These are phyloP conservation scores for Gelatoporia subvermispora DNA, from an alignment of 768 basidiomycete species.

Conservation along the genomic window DNA sequence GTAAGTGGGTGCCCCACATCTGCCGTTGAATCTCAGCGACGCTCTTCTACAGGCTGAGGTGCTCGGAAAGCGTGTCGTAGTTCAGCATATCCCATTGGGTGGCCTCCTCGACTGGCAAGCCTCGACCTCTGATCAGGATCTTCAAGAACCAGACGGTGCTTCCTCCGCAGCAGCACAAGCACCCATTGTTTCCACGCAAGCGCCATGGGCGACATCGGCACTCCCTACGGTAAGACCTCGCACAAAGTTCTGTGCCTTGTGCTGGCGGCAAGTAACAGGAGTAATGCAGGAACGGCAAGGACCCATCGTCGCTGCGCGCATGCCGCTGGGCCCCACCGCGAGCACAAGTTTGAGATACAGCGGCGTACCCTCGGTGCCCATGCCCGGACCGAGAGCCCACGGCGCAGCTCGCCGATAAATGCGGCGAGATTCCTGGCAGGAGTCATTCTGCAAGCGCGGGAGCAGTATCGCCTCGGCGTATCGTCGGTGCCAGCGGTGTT, in stretches of 20 bases:
- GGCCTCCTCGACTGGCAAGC: slow-evolving; percentile 69
- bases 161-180: not conserved
- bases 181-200: slow-evolving; percentile 9
- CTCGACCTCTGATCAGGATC: not conserved
- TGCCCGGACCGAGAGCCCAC: no score
- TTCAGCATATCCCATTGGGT: slow-evolving; percentile 88
- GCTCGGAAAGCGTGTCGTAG: slow-evolving; percentile 90
- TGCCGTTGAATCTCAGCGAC: not conserved
- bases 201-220: slow-evolving; percentile 14
- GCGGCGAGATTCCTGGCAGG: no score
- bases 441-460: no score
- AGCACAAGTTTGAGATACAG: slow-evolving; percentile 14
- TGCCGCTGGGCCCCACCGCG: slow-evolving; percentile 20
- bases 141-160: not conserved
- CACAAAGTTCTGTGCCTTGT: not conserved
- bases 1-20: slow-evolving; percentile 31
- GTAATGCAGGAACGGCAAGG: not conserved
- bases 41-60: slow-evolving; percentile 67
- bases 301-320: slow-evolving; percentile 12
- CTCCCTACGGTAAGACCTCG: not conserved
- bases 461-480: no score
- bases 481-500: no score
- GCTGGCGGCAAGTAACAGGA: not conserved
- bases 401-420: no score
- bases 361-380: no score